Conservation (phyloP, 345 rosid genomes). For the Sonneratia alba region DNA sequence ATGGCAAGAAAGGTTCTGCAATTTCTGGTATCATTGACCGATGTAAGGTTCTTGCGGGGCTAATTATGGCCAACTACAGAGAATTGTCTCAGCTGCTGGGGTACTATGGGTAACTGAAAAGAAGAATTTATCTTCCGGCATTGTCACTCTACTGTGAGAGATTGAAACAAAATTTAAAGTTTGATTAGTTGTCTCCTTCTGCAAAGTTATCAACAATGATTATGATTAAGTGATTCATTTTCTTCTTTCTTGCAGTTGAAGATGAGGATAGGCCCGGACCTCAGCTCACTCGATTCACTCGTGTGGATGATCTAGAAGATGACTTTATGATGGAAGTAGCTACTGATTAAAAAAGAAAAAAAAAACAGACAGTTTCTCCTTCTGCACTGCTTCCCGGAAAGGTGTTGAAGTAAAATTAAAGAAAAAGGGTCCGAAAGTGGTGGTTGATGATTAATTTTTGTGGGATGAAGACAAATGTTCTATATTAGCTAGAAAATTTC, state of each 20-base stretch:
- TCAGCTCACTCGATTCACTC: constrained; percentile 44
- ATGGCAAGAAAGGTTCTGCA: constrained; percentile 30
- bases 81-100: not conserved
- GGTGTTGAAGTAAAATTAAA: constrained; percentile 23
- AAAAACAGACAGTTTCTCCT: constrained; percentile 13
- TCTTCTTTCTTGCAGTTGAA: constrained; percentile 26
- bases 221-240: not conserved
- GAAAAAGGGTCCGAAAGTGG: constrained; percentile 59
- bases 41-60: constrained; percentile 12
- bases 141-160: not conserved
- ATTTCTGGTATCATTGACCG: constrained; percentile 26
- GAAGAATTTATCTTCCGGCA: not conserved
- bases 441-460: constrained; percentile 27
- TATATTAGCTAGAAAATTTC: not conserved
- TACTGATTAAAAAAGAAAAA: constrained; percentile 19
- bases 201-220: not conserved
- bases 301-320: constrained; percentile 83
- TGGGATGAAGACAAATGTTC: constrained; percentile 18
- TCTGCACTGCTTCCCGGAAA: constrained; percentile 19
- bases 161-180: no score
- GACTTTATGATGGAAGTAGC: constrained; percentile 44
- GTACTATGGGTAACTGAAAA: not conserved
- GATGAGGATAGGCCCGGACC: constrained; percentile 32
- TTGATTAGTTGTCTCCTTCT: no score
- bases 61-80: not conserved